Conservation (phyloP, 208 protist genomes). For the Crithidia brevicula region DNA sequence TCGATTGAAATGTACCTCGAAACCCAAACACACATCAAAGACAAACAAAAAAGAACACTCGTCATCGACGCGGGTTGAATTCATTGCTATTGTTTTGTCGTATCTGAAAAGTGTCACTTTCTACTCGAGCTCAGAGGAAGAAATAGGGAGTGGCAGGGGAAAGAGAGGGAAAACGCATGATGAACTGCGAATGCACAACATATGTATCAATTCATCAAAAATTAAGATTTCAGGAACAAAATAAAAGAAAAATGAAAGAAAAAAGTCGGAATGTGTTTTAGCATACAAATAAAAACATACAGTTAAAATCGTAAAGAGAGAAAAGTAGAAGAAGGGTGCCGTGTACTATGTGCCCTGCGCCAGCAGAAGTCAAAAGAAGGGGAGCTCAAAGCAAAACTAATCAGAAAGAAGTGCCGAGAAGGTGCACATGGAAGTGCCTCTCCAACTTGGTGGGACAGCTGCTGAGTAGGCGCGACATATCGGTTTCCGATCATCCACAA, state of each 20-base stretch:
- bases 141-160: not conserved
- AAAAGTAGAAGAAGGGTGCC: not conserved
- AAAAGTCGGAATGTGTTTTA: not conserved
- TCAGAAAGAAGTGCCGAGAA: too few relatives aligned
- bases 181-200: not conserved
- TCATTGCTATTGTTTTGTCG: too few relatives aligned
- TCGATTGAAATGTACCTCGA: too few relatives aligned
- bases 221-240: too few relatives aligned
- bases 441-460: not conserved
- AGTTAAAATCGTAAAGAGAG: not conserved
- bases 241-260: not conserved
- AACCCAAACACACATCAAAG: not conserved
- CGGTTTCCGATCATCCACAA: not conserved
- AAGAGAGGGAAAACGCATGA: not conserved
- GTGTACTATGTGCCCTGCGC: not conserved
- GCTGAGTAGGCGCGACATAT: not conserved
- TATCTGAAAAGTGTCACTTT: too few relatives aligned
- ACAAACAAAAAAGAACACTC: not conserved
- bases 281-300: not conserved
- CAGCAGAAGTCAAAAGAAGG: not conserved
- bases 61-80: not conserved
- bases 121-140: too few relatives aligned
- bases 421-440: conserved; percentile 8
- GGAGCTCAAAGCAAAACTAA: not conserved
- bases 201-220: not conserved